Evolutionary conservation across 257 asterid species (phyloP).

Genomic region (Salvia splendens): DNA sequence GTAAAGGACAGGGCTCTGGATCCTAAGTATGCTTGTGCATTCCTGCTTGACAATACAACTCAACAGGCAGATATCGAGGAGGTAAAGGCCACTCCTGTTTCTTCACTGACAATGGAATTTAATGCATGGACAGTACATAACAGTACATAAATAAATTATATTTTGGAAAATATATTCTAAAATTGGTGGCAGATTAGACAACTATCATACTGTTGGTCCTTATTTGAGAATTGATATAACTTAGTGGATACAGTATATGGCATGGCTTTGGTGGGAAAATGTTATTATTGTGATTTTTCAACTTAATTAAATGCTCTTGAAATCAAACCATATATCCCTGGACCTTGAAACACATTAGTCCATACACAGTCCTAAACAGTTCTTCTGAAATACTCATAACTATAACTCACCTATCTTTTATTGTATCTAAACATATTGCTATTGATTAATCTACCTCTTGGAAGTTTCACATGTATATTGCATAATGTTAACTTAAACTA

Average conservation of each 20-base stretch:
- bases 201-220: too few species aligned
- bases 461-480: conserved; percentile 11
- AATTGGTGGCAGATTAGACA: too few species aligned
- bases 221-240: too few species aligned
- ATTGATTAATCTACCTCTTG: conserved; percentile 19
- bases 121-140: background rate
- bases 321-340: conserved; percentile 12
- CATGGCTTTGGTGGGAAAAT: background rate
- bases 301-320: background rate
- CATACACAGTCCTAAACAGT: background rate
- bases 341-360: background rate
- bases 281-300: background rate
- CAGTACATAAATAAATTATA: background rate
- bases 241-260: background rate
- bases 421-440: conserved; percentile 9
- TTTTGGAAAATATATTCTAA: too few species aligned
- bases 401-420: conserved; percentile 1
- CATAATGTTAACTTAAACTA: conserved; percentile 28
- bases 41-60: conserved; percentile 68
- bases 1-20: conserved; percentile 86
- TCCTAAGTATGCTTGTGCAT: conserved; percentile 90
- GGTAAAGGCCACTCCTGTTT: conserved; percentile 44
- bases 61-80: conserved; percentile 63
- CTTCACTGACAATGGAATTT: background rate
- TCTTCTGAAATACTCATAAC: background rate